Conservation (phyloP, 106 monocot species). For the Cymbidium sinense region DNA sequence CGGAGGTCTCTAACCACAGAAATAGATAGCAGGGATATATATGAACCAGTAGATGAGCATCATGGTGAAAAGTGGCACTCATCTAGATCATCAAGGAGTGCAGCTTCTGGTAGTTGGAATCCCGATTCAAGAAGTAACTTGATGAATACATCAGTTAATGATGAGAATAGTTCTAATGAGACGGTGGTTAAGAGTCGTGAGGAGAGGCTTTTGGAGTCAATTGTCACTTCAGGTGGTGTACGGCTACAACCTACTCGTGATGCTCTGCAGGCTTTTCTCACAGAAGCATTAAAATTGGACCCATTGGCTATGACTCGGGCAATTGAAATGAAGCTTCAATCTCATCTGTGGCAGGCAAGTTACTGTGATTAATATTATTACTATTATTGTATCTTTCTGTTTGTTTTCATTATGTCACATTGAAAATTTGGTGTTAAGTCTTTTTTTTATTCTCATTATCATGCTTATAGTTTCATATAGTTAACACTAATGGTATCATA, state of each 20-base stretch:
- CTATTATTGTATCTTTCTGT: background rate
- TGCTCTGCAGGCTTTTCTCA: constrained; percentile 74
- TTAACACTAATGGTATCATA: background rate
- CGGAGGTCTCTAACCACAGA: constrained; percentile 82
- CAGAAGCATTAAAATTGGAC: constrained; percentile 69
- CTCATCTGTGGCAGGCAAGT: constrained; percentile 90
- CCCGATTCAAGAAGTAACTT: constrained; percentile 29
- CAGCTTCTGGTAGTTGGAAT: constrained; percentile 40
- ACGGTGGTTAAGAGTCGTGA: constrained; percentile 58
- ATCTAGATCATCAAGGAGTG: constrained; percentile 29
- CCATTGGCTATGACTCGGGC: constrained; percentile 63
- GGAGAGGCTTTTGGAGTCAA: constrained; percentile 87
- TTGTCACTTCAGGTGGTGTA: constrained; percentile 90
- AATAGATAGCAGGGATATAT: constrained; percentile 34
- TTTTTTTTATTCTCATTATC: background rate
- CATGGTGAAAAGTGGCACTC: constrained; percentile 39
- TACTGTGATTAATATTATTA: background rate
- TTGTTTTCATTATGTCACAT: background rate
- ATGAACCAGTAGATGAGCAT: constrained; percentile 35
- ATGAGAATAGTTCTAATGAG: constrained; percentile 30
- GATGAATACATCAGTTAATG: constrained; percentile 28
- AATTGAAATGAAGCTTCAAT: constrained; percentile 79
- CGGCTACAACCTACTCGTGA: constrained; percentile 96
- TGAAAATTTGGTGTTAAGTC: background rate
- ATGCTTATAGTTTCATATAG: background rate